phyloP scores from a whole-genome alignment of 2,329 filamentous ascomycete species.

The Epichloe elymi region DNA sequence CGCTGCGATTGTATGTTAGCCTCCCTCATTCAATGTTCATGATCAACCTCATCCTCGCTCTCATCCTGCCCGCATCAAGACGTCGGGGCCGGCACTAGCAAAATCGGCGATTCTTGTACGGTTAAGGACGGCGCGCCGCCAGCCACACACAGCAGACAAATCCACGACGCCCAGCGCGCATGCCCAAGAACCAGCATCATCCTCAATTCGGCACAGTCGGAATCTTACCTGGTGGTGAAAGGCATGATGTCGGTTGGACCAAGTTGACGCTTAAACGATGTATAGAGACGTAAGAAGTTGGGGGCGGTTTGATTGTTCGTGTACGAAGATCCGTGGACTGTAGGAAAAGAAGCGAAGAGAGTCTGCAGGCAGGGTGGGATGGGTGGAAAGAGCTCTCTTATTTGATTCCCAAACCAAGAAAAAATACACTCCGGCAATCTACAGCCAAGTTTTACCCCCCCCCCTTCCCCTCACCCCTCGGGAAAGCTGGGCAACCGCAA shows the following conservation, averaged over 20 bases:
- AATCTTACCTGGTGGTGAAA: slow-evolving; percentile 44
- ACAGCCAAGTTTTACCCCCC: neutral
- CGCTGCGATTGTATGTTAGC: slow-evolving; percentile 18
- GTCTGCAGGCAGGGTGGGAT: neutral
- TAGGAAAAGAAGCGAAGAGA: neutral
- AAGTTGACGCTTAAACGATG: neutral
- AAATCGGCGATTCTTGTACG: neutral
- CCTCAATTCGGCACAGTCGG: neutral
- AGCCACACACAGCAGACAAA: neutral
- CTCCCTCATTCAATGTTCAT: neutral
- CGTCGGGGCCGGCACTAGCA: neutral
- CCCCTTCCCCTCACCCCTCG: no score
- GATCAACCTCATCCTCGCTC: no score
- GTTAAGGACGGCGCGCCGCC: neutral
- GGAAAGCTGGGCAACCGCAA: neutral
- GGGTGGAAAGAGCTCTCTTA: neutral
- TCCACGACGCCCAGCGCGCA: neutral
- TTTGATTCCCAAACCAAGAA: neutral
- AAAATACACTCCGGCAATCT: neutral
- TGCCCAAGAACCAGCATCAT: neutral
- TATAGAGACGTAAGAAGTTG: neutral
- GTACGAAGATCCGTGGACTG: neutral
- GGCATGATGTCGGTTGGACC: slow-evolving; percentile 31
- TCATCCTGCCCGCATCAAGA: neutral
- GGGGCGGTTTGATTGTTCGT: neutral